Base-by-base conservation (phyloP, 2,329 filamentous ascomycete species). In the Phaeophleospora eucalypticola region DNA sequence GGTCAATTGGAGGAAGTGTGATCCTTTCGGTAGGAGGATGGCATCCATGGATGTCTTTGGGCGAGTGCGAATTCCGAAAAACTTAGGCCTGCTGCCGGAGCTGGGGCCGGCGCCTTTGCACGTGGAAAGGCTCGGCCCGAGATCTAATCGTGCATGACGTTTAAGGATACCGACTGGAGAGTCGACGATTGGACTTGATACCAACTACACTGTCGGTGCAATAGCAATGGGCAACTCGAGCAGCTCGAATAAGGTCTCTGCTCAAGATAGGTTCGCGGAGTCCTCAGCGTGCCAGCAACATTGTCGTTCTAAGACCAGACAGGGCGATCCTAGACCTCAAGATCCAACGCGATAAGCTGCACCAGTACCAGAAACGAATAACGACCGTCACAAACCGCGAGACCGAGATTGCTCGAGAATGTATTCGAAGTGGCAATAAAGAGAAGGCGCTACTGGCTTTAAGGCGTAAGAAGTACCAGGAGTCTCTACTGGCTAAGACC, bases 311-410 rank as follows among this genome's bases (percentile, higher is more conserved):
- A 14, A 35, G 14, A 15, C 33, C 33, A 6, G 29, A 27, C 65
- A 96, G 90, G 74, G 91, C 91, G 50, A 96, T 97, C 70, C 85
- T 97, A 63, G 90, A 97, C 72, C 86, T 97, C 74, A 97, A 97
- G 75, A 89, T 83, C 71, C 91, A 97, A 74, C 90, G 93, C 68
- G 93, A 98, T 76, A 94, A 89, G 69, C 84, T 98, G 3, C 90
- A 94, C 64, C 89, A 95, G 68, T 97, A 97, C 74, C 91, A 96
- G 70, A 86, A 86, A 63, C 86, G 87, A 62, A 93, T 98, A 65
- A 85, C 83, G 29, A 77, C 87, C 42, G 81, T 98, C 32, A 96
- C 91, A 4, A 80, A 84, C 64, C 86, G 86, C 56, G 91, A 98
- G 72, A 95, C 86, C 40, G 85, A 83, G 37, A 86, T 95, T 48